phyloP scores from a whole-genome alignment of 2,329 filamentous ascomycete genomes.

The Coniochaeta ligniaria region DNA sequence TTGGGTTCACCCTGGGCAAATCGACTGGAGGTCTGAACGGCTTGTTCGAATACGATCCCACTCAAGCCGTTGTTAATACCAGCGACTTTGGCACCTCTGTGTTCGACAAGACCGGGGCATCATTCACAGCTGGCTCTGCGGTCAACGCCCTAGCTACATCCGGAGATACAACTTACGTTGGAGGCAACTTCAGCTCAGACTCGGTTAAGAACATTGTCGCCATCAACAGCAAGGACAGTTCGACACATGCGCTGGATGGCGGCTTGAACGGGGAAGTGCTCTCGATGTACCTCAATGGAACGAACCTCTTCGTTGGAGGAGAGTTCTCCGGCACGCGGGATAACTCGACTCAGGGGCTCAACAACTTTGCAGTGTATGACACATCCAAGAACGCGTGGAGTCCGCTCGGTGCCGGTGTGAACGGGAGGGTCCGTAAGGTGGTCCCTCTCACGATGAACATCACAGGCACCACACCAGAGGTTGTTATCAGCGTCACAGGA shows the following conservation, averaged over 20 bases:
- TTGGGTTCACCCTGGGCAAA: slow-evolving; percentile 68
- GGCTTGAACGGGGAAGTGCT: slow-evolving; percentile 77
- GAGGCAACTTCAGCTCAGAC: slow-evolving; percentile 72
- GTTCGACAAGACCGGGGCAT: slow-evolving; percentile 68
- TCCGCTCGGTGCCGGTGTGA: slow-evolving; percentile 76
- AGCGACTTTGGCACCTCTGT: slow-evolving; percentile 62
- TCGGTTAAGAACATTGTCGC: slow-evolving; percentile 70
- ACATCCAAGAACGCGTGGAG: slow-evolving; percentile 62
- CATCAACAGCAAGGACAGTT: slow-evolving; percentile 56
- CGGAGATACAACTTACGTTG: slow-evolving; percentile 64
- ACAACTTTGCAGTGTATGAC: slow-evolving; percentile 72
- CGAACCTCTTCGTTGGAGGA: slow-evolving; percentile 72
- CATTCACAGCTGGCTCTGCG: slow-evolving; percentile 58
- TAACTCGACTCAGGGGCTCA: slow-evolving; percentile 55
- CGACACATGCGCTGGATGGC: slow-evolving; percentile 54
- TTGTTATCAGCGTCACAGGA: slow-evolving; percentile 73
- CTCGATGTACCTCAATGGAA: slow-evolving; percentile 60
- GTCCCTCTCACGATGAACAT: slow-evolving; percentile 76
- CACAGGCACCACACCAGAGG: slow-evolving; percentile 59
- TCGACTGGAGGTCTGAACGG: slow-evolving; percentile 80
- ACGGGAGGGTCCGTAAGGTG: slow-evolving; percentile 68
- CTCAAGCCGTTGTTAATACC: slow-evolving; percentile 46
- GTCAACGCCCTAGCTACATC: slow-evolving; percentile 63
- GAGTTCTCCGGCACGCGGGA: slow-evolving; percentile 70
- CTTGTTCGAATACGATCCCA: slow-evolving; percentile 81